Evolutionary conservation across 768 basidiomycete species (phyloP).

Genomic region (Suillus occidentalis): DNA sequence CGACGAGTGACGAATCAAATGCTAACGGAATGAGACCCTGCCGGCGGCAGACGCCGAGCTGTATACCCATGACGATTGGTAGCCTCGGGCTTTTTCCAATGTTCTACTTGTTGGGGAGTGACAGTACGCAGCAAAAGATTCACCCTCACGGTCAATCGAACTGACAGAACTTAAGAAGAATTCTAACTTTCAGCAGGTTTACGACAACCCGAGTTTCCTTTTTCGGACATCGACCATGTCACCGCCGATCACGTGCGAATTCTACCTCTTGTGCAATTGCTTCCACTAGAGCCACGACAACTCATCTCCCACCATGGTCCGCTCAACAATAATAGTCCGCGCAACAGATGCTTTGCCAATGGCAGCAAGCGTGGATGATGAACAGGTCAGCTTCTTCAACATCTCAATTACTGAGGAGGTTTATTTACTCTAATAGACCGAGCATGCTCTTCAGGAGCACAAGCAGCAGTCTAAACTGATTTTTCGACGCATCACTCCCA

Average conservation of each 20-base stretch:
- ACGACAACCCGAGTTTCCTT: neutral
- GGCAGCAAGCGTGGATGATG: slow-evolving; percentile 96
- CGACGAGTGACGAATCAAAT: neutral
- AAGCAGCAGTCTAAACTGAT: slow-evolving; percentile 98
- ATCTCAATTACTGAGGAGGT: neutral
- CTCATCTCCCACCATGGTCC: slow-evolving; percentile 58
- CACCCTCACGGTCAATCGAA: neutral
- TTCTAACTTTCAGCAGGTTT: no score
- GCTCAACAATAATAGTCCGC: slow-evolving; percentile 82
- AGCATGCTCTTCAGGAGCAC: slow-evolving; percentile 92
- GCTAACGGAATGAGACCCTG: neutral
- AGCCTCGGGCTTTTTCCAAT: neutral
- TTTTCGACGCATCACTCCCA: slow-evolving; percentile 90
- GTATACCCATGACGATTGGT: neutral
- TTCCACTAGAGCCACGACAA: slow-evolving; percentile 4
- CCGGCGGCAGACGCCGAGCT: neutral
- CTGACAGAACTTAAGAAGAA: neutral
- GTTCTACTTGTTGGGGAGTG: neutral
- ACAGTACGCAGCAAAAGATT: neutral
- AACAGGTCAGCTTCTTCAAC: slow-evolving; percentile 60
- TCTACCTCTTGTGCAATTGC: neutral
- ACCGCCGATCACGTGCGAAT: slow-evolving; percentile 9
- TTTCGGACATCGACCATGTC: neutral
- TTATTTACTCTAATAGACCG: slow-evolving; percentile 58
- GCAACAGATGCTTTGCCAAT: slow-evolving; percentile 87